A percentile compares a stretch with the other conserved stretches of the same genome.
These are phyloP conservation scores for Candida tropicalis DNA, from an alignment of 1,139 yeast species.

Conservation along the genomic window DNA sequence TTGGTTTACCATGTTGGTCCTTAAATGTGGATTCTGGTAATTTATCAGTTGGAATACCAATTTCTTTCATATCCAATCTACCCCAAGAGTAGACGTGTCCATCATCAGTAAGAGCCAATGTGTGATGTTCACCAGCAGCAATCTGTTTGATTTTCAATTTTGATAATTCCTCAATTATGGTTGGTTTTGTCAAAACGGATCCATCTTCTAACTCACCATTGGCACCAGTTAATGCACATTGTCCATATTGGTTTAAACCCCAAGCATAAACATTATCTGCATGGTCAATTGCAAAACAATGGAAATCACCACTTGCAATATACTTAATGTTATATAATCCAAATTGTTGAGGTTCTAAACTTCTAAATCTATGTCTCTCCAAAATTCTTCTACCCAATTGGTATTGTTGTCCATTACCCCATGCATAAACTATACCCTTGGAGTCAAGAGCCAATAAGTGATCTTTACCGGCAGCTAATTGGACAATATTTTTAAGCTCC, in stretches of 20 bases:
- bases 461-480: slow-evolving; percentile 90
- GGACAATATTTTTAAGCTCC: slow-evolving; percentile 71
- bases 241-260: slow-evolving; percentile 98
- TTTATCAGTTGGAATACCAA: slow-evolving; percentile 72
- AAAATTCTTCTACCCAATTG: slow-evolving; percentile 85
- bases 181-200: slow-evolving; percentile 76
- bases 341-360: slow-evolving; percentile 76
- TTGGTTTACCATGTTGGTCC: slow-evolving; percentile 78
- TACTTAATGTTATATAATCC: slow-evolving; percentile 76
- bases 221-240: slow-evolving; percentile 75
- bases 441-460: slow-evolving; percentile 83
- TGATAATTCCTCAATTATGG: slow-evolving; percentile 61
- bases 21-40: slow-evolving; percentile 68
- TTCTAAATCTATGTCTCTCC: slow-evolving; percentile 72
- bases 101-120: slow-evolving; percentile 67
- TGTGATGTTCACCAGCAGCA: slow-evolving; percentile 95
- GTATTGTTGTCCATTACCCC: slow-evolving; percentile 96
- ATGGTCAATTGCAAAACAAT: slow-evolving; percentile 86
- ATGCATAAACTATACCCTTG: slow-evolving; percentile 86
- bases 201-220: slow-evolving; percentile 74
- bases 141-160: slow-evolving; percentile 58
- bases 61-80: slow-evolving; percentile 88
- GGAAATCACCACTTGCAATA: slow-evolving; percentile 93
- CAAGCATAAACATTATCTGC: slow-evolving; percentile 76
- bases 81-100: slow-evolving; percentile 89